Evolutionary conservation across 2,329 filamentous ascomycete genomes (phyloP).

Genomic region (Parascedosporium putredinis): DNA sequence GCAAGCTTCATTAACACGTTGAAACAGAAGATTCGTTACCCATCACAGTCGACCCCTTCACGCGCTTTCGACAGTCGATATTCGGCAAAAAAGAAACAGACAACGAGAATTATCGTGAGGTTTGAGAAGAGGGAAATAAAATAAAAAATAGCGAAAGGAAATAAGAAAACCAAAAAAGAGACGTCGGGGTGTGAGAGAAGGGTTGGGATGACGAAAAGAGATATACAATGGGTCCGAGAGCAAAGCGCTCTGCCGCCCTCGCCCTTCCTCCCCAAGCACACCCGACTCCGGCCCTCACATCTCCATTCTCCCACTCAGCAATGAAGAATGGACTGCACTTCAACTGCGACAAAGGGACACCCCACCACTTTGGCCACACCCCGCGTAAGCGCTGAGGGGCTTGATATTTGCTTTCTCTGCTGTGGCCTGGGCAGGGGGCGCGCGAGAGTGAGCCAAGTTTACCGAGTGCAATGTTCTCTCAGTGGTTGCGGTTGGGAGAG

Average conservation of each 20-base stretch:
- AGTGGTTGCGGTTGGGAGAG: background rate
- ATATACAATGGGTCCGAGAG: background rate
- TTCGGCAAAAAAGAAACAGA: too few relatives aligned
- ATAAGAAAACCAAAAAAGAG: background rate
- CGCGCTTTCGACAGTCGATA: too few relatives aligned
- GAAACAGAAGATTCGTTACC: too few relatives aligned
- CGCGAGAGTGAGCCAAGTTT: too few relatives aligned
- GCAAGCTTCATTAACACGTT: too few relatives aligned
- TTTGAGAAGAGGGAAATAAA: too few relatives aligned
- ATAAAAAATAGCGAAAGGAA: background rate
- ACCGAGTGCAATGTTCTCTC: background rate
- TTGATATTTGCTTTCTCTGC: slow-evolving; percentile 2
- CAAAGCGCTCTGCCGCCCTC: background rate
- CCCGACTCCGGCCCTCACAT: too few relatives aligned
- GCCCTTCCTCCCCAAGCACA: too few relatives aligned
- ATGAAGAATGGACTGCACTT: background rate
- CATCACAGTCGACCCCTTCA: too few relatives aligned
- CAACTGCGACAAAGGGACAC: background rate
- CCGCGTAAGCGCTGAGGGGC: slow-evolving; percentile 5
- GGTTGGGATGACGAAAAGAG: slow-evolving; percentile 1
- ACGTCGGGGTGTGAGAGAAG: background rate
- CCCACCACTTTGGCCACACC: background rate
- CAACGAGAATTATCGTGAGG: too few relatives aligned
- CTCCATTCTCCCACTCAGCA: background rate
- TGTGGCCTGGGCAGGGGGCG: background rate